Base-by-base conservation (phyloP, 2,329 filamentous ascomycete genomes). In the Microdochium nivale region DNA sequence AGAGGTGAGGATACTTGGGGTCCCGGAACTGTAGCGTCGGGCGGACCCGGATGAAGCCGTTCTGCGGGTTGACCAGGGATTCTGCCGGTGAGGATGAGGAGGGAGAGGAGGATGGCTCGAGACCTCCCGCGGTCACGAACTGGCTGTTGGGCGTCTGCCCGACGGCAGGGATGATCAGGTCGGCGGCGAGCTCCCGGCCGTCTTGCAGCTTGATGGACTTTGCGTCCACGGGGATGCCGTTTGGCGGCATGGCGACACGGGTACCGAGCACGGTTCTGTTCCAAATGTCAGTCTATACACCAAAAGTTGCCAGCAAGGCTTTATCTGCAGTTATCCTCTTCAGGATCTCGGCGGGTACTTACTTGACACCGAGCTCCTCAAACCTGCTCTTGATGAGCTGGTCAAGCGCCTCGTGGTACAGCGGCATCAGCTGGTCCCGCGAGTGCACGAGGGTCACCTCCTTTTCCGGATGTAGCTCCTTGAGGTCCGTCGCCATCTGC, bases 401-500 rank as follows among this genome's bases (percentile, higher is more conserved):
- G 47, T 72, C 68, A 11, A 79, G 54, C 21, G 65, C 58, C 2
- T 57, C 53, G 37, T 75, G 70, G 53, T 75, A 79, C 1, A 63
- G 59, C 2, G 66, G 66, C 67, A 79, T 67, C n/a, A 79, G 53
- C 14, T 61, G 61, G 1, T 62, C 54, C 3, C 75, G 60, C 2
- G 76, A 79, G 60, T 78, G 74, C 1, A 79, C 60, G 1, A 79
- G 60, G 0, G 69, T 71, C 16, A 78, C 67, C 7, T 65, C 60
- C 51, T 78, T 78, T 2, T 69, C 65, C 0, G 73, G 73, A 56
- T 72, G 76, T 1, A 69, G 56, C 33, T 70, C 67, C 56, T 75
- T 77, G 32, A 74, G 67, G 57, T 79, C 76, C 9, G 71, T 68
- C 1, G 74, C 74, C 59, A 77, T 67, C 57, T 78, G 71, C 14